Evolutionary conservation across 176 grass and related monocot genomes (phyloP).

Genomic region (Lolium rigidum): DNA sequence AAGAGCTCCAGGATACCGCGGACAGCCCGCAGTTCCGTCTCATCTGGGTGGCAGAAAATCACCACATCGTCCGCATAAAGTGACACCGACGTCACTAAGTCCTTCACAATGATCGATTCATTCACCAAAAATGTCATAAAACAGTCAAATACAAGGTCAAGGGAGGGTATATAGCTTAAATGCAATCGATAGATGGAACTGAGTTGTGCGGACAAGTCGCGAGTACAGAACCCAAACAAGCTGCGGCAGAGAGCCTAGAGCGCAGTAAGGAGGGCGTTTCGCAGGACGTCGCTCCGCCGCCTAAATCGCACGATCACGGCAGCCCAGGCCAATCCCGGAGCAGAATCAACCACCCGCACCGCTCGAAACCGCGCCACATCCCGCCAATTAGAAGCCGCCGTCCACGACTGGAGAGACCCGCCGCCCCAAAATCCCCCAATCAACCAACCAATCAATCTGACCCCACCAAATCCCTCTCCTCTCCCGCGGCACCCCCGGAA

Average conservation of each 20-base stretch:
- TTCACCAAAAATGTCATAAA: neutral
- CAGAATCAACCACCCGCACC: neutral
- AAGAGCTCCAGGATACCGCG: too few species aligned
- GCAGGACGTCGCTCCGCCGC: neutral
- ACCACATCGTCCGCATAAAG: too few species aligned
- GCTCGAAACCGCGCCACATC: neutral
- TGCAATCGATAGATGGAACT: too few species aligned
- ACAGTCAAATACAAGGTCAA: neutral
- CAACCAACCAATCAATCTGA: slow-evolving; percentile 9
- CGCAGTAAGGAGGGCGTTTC: neutral
- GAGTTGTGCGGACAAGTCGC: too few species aligned
- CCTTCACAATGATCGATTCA: slow-evolving; percentile 9
- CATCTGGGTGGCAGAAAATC: too few species aligned
- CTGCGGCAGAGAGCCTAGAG: neutral
- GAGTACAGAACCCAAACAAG: neutral
- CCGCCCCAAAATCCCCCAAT: slow-evolving; percentile 16
- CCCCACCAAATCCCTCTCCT: neutral
- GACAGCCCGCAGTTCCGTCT: too few species aligned
- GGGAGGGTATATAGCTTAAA: neutral
- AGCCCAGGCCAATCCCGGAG: neutral
- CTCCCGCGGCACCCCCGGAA: neutral
- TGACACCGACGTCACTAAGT: too few species aligned
- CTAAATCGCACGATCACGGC: neutral
- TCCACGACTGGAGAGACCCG: neutral
- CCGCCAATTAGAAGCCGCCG: neutral